Percentiles rank a stretch among this genome's conserved stretches.
Conservation (phyloP, 345 rosid species). For the Mercurialis annua region DNA sequence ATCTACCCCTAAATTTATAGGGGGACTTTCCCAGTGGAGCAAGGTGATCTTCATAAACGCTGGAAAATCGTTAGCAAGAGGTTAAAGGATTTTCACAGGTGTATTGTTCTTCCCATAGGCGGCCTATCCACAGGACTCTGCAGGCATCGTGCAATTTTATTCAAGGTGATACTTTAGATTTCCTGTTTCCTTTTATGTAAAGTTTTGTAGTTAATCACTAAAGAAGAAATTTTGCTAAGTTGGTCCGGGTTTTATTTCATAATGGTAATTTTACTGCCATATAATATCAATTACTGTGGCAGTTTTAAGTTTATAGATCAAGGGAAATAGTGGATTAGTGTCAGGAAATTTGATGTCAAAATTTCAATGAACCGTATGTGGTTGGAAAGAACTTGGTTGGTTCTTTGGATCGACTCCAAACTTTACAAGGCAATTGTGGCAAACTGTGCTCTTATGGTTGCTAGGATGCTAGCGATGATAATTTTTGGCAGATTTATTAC, state of each 20-base stretch:
- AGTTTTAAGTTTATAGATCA: too few species aligned
- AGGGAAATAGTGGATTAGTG: too few species aligned
- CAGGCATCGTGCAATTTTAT: slow-evolving; percentile 91
- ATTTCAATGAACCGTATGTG: too few species aligned
- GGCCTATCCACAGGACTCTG: slow-evolving; percentile 83
- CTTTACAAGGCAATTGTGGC: too few species aligned
- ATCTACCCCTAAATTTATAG: slow-evolving; percentile 34
- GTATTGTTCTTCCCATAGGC: slow-evolving; percentile 84
- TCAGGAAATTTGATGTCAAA: too few species aligned
- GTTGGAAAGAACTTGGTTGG: too few species aligned
- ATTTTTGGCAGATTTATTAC: too few species aligned
- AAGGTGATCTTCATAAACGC: slow-evolving; percentile 73
- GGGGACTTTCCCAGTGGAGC: slow-evolving; percentile 74
- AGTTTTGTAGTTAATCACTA: not conserved
- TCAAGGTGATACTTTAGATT: slow-evolving; percentile 54
- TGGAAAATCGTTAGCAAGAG: slow-evolving; percentile 74
- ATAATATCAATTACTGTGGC: too few species aligned
- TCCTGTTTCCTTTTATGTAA: not conserved
- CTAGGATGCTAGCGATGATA: too few species aligned
- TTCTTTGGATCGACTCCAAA: too few species aligned
- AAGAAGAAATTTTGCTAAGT: not conserved
- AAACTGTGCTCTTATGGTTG: too few species aligned
- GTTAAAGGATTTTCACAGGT: slow-evolving; percentile 61
- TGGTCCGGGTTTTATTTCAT: not conserved
- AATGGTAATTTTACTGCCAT: not conserved